A percentile compares a stretch with the other conserved stretches of the same genome.
These are phyloP conservation scores for Suillus clintonianus DNA, from an alignment of 768 basidiomycete genomes.

Conservation along the genomic window DNA sequence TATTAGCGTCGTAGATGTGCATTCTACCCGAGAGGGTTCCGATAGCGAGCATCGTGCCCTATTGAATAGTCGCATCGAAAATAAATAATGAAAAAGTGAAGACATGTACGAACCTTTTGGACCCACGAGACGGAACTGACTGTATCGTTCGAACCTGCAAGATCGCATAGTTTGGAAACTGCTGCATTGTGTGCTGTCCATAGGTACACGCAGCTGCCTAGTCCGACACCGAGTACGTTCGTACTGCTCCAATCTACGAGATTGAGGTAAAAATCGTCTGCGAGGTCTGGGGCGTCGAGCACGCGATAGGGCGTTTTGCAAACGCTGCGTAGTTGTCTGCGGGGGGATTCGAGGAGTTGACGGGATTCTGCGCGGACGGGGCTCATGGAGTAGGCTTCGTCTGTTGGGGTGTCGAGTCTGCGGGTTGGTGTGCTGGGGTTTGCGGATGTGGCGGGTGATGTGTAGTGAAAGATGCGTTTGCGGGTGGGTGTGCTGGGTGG, in stretches of 20 bases:
- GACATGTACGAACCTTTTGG: slow-evolving; percentile 51
- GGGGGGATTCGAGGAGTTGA: slow-evolving; percentile 79
- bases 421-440: slow-evolving; percentile 57
- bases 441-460: slow-evolving; percentile 56
- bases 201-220: slow-evolving; percentile 90
- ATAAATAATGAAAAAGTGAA: neutral
- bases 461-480: slow-evolving; percentile 69
- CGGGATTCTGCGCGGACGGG: slow-evolving; percentile 87
- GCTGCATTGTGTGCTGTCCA: slow-evolving; percentile 95
- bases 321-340: slow-evolving; percentile 77
- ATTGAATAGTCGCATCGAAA: neutral
- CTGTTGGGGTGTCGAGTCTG: slow-evolving; percentile 79
- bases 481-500: slow-evolving; percentile 47
- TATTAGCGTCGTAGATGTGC: slow-evolving; percentile 91
- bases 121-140: slow-evolving; percentile 94
- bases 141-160: slow-evolving; percentile 61
- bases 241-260: slow-evolving; percentile 97
- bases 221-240: slow-evolving; percentile 85
- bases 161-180: slow-evolving; percentile 90
- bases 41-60: slow-evolving; percentile 88
- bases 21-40: slow-evolving; percentile 89
- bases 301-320: slow-evolving; percentile 97
- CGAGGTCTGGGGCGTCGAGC: slow-evolving; percentile 94
- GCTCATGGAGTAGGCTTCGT: slow-evolving; percentile 87
- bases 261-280: slow-evolving; percentile 98